phyloP scores from a whole-genome alignment of 1,284 basidiomycete species.

The Marasmius tenuissimus region DNA sequence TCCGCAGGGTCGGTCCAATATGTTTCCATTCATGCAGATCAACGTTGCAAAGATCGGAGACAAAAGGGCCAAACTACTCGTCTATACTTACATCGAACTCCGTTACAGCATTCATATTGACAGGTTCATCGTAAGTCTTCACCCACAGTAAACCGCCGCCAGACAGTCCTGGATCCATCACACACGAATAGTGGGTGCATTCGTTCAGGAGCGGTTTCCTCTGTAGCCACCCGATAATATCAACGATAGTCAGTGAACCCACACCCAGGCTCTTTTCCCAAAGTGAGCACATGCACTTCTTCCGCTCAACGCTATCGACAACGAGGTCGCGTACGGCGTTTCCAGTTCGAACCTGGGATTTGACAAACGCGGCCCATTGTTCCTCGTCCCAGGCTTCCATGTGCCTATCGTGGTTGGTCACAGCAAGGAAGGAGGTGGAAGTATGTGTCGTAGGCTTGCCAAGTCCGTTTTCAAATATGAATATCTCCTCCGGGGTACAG shows the following conservation, averaged over 20 bases:
- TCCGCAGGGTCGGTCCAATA: too few relatives aligned
- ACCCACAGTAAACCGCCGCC: slow-evolving; percentile 35
- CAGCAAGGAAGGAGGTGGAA: slow-evolving; percentile 27
- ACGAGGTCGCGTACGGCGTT: slow-evolving; percentile 19
- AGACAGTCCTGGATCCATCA: slow-evolving; percentile 33
- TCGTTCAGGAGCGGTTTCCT: slow-evolving; percentile 33
- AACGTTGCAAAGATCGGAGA: background rate
- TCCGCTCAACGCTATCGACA: slow-evolving; percentile 31
- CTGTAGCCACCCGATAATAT: slow-evolving; percentile 29
- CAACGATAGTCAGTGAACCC: slow-evolving; percentile 14
- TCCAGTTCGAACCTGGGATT: background rate
- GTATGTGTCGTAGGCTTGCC: slow-evolving; percentile 16
- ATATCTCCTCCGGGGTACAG: slow-evolving; percentile 23
- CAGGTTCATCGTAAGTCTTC: slow-evolving; percentile 21
- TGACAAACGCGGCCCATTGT: slow-evolving; percentile 14
- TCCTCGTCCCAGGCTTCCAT: slow-evolving; percentile 24
- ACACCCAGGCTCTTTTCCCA: slow-evolving; percentile 11
- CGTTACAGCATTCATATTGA: slow-evolving; percentile 5
- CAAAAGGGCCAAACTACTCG: background rate
- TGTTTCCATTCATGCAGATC: too few relatives aligned
- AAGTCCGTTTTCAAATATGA: slow-evolving; percentile 32
- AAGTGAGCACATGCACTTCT: slow-evolving; percentile 22
- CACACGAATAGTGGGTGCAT: slow-evolving; percentile 34
- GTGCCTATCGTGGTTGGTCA: slow-evolving; percentile 33
- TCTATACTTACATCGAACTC: background rate